phyloP scores from a whole-genome alignment of 495 filamentous ascomycete genomes.

The Penicillium angulare region DNA sequence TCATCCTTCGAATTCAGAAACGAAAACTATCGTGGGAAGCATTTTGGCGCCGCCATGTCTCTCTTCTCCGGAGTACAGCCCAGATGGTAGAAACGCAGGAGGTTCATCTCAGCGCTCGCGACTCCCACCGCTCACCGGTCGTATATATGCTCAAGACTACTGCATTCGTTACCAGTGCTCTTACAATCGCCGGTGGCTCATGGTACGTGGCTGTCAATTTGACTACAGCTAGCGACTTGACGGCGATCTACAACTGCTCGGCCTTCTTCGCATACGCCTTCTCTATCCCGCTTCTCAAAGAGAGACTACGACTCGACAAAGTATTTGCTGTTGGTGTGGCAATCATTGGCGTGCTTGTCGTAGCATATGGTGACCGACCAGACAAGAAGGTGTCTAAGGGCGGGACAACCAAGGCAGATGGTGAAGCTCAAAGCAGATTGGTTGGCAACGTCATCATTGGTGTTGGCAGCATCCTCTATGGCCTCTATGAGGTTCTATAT shows the following conservation, averaged over 20 bases:
- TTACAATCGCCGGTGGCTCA: constrained; percentile 87
- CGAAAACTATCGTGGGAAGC: constrained; percentile 71
- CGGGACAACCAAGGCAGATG: constrained; percentile 42
- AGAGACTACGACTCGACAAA: constrained; percentile 78
- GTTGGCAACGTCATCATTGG: constrained; percentile 91
- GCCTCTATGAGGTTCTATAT: constrained; percentile 95
- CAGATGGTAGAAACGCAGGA: constrained; percentile 79
- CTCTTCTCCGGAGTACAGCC: constrained; percentile 71
- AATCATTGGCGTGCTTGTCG: constrained; percentile 82
- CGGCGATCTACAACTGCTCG: constrained; percentile 98
- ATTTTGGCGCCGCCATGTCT: constrained; percentile 83
- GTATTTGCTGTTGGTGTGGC: constrained; percentile 79
- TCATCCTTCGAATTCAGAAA: constrained; percentile 73
- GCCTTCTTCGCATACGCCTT: constrained; percentile 98
- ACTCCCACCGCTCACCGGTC: constrained; percentile 55
- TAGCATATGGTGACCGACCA: constrained; percentile 79
- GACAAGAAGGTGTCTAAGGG: constrained; percentile 51
- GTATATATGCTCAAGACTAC: constrained; percentile 77
- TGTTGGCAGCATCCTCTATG: constrained; percentile 89
- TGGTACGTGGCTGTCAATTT: constrained; percentile 95
- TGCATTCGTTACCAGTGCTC: constrained; percentile 74
- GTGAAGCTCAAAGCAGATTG: constrained; percentile 58
- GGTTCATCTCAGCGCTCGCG: constrained; percentile 50
- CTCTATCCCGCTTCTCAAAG: constrained; percentile 81
- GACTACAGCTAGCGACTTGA: constrained; percentile 89